Evolutionary conservation across 352 stramenopile species (phyloP), one percentile per base, ranked within the genome.

Genomic region (Globisporangium rhizosaccharum): DNA sequence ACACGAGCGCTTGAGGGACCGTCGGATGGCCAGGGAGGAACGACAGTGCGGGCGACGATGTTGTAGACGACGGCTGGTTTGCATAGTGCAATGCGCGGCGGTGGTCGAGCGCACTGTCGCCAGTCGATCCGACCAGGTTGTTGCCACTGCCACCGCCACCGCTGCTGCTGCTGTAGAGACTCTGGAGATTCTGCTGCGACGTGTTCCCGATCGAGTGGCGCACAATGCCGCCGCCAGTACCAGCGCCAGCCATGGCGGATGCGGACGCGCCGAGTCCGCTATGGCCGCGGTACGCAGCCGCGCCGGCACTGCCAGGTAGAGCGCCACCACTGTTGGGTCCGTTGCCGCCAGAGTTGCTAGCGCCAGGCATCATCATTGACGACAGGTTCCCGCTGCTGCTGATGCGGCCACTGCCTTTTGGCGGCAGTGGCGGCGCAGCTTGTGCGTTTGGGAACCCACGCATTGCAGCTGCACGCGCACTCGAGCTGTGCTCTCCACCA

Each of bases 1-100:
- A 73, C 1, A 92, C 72, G n/a, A 90, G 48, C 4, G 80, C 83
- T n/a, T 71, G 76, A 23, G 83, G 83, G 9, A 67, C 53, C 0
- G 26, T 47, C 20, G 47, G 6, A 20, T 20, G 28, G 12, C 54
- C 57, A 2, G 66, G 53, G 12, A 74, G 70, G 46, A 71, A 71
- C 62, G 79, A 72, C 5, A 76, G 72, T 11, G 72, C 76, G 14
- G 66, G 25, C 17, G 78, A 76, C 14, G 75, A 85, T 28, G 68
- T 46, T 18, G 59, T 54, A 8, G 46, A 66, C 33, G 58, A 64
- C 2, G 56, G 50, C 28, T 66, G 60, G 18, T 66, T 66, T 18
- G 55, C 60, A 25, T 66, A 66, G 36, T 66, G 47, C 12, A 64
- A 53, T 25, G 58, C 44, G 25, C 58, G 58, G 39, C 58, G 42